phyloP scores from a whole-genome alignment of 2,329 filamentous ascomycete species.

The Monilinia fructicola region DNA sequence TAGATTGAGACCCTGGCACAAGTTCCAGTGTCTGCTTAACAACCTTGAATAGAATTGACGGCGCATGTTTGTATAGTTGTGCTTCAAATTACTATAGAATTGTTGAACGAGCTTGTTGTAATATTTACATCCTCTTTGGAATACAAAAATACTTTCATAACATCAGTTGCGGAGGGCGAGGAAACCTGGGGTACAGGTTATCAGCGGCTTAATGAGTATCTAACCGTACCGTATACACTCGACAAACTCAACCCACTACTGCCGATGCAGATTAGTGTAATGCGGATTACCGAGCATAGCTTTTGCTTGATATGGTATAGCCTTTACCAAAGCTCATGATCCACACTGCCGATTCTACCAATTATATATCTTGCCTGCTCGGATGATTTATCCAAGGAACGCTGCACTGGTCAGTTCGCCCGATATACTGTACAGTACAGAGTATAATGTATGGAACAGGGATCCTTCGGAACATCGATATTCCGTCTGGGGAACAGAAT shows the following conservation, averaged over 20 bases:
- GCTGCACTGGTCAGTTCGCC: too few relatives aligned
- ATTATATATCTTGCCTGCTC: too few relatives aligned
- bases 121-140: neutral
- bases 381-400: too few relatives aligned
- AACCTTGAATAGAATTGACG: slow-evolving; percentile 52
- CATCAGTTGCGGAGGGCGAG: slow-evolving; percentile 15
- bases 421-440: neutral
- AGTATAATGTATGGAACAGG: too few relatives aligned
- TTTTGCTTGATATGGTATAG: too few relatives aligned
- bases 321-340: too few relatives aligned
- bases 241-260: too few relatives aligned
- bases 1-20: slow-evolving; percentile 42
- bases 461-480: neutral
- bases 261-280: too few relatives aligned
- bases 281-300: too few relatives aligned
- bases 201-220: slow-evolving; percentile 23
- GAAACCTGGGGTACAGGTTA: slow-evolving; percentile 30
- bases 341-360: too few relatives aligned
- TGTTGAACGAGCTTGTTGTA: neutral
- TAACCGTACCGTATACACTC: too few relatives aligned
- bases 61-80: slow-evolving; percentile 49
- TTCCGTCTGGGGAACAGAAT: slow-evolving; percentile 20
- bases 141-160: slow-evolving; percentile 13
- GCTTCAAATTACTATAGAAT: neutral
- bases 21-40: slow-evolving; percentile 52